These are phyloP conservation scores for Debaryomyces maramus DNA, from an alignment of 805 yeast species.

Conservation along the genomic window DNA sequence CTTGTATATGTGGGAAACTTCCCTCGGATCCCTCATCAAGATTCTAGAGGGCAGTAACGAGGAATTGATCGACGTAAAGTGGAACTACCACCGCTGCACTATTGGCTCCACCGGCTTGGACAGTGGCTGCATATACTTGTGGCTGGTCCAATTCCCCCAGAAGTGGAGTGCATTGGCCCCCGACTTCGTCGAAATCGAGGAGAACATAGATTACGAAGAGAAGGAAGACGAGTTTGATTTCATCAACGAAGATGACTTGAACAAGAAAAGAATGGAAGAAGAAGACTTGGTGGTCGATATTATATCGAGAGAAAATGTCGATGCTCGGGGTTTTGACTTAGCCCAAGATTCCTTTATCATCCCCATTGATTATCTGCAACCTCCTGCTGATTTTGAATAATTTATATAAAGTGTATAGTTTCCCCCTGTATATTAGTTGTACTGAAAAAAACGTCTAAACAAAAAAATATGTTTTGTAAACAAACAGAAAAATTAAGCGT, in stretches of 20 bases:
- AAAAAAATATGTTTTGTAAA: slow-evolving; percentile 19
- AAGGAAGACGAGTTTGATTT: slow-evolving; percentile 90
- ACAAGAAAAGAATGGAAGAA: slow-evolving; percentile 61
- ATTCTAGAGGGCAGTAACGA: slow-evolving; percentile 90
- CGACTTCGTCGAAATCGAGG: slow-evolving; percentile 92
- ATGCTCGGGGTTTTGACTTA: slow-evolving; percentile 70
- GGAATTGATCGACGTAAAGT: slow-evolving; percentile 80
- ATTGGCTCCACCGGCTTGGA: slow-evolving; percentile 86
- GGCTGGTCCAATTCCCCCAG: slow-evolving; percentile 83
- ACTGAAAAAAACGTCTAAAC: not conserved
- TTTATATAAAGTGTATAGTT: not conserved
- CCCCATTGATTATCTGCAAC: slow-evolving; percentile 45
- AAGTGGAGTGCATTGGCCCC: slow-evolving; percentile 97
- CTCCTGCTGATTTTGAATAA: not conserved
- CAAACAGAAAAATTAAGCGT: slow-evolving; percentile 12
- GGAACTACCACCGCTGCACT: slow-evolving; percentile 75
- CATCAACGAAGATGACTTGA: slow-evolving; percentile 63
- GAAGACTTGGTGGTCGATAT: slow-evolving; percentile 68
- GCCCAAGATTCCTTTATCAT: slow-evolving; percentile 56
- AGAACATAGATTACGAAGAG: slow-evolving; percentile 84
- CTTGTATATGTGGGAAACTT: slow-evolving; percentile 89
- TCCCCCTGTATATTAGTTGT: slow-evolving; percentile 1
- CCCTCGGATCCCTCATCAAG: slow-evolving; percentile 82
- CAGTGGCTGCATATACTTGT: slow-evolving; percentile 74
- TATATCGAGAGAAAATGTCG: slow-evolving; percentile 57